phyloP scores from a whole-genome alignment of 2,329 filamentous ascomycete genomes.

The Alternaria dauci region DNA sequence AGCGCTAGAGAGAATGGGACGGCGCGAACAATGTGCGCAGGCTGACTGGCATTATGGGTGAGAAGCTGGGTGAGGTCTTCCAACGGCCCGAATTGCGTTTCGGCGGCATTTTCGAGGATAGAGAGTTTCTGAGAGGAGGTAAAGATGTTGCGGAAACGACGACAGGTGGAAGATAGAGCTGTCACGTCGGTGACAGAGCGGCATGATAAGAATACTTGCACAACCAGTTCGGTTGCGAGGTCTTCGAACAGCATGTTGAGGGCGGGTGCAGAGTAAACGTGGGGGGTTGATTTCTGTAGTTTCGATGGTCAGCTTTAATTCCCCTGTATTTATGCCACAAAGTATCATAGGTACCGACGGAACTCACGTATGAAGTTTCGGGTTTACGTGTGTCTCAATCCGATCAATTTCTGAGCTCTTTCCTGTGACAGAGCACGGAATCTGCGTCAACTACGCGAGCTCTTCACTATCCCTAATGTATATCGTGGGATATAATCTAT shows the following conservation, averaged over 20 bases:
- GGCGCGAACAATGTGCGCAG: slow-evolving; percentile 62
- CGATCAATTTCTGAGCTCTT: not conserved
- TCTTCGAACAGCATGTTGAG: slow-evolving; percentile 62
- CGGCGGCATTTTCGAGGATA: slow-evolving; percentile 63
- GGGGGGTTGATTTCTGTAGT: not conserved
- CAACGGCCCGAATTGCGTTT: slow-evolving; percentile 66
- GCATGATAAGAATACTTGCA: slow-evolving; percentile 64
- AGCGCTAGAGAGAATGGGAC: slow-evolving; percentile 64
- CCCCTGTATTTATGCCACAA: not conserved
- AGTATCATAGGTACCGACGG: not conserved
- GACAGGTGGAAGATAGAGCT: slow-evolving; percentile 63
- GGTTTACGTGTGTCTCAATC: slow-evolving; percentile 1
- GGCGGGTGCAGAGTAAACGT: slow-evolving; percentile 5
- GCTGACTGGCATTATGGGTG: slow-evolving; percentile 68
- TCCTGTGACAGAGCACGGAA: not conserved
- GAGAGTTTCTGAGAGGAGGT: slow-evolving; percentile 62
- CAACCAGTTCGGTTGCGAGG: slow-evolving; percentile 66
- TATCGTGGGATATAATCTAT: slow-evolving; percentile 14
- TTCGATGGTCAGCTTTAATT: slow-evolving; percentile 4
- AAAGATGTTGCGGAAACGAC: slow-evolving; percentile 63
- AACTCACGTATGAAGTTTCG: slow-evolving; percentile 17
- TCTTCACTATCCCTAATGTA: not conserved
- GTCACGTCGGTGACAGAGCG: slow-evolving; percentile 62
- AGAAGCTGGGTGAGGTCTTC: slow-evolving; percentile 67
- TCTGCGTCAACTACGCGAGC: not conserved